These are phyloP conservation scores for Leptosphaerulina australis DNA, from an alignment of 2,329 filamentous ascomycete species.

Conservation along the genomic window DNA sequence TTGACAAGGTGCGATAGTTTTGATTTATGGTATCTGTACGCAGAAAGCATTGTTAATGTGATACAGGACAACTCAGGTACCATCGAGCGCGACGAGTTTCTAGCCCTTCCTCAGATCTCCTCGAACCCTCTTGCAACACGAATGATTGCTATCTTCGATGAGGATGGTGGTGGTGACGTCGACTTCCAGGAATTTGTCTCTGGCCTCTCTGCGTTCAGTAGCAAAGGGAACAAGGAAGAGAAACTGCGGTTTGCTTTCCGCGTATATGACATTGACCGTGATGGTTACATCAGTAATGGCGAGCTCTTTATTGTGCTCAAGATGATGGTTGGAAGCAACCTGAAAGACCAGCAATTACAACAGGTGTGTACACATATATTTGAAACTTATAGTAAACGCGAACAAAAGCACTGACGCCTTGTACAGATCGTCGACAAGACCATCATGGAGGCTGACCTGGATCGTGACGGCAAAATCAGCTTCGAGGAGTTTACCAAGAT, in stretches of 20 bases:
- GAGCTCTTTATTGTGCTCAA: conserved; percentile 99
- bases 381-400: not conserved
- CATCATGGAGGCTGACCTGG: conserved; percentile 98
- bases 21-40: not conserved
- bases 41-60: not conserved
- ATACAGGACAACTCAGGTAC: conserved; percentile 92
- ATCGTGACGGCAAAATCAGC: conserved; percentile 96
- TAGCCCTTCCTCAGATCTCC: conserved; percentile 94
- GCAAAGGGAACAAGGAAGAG: conserved; percentile 98
- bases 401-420: conserved; percentile 18
- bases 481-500: conserved; percentile 99
- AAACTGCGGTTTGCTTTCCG: conserved; percentile 98
- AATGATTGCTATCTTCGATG: conserved; percentile 99
- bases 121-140: conserved; percentile 96
- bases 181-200: conserved; percentile 99
- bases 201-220: conserved; percentile 91
- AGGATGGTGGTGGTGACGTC: conserved; percentile 95
- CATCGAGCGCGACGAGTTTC: conserved; percentile 97
- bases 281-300: conserved; percentile 98
- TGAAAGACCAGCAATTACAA: conserved; percentile 98
- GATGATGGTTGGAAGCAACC: conserved; percentile 99
- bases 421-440: conserved; percentile 96
- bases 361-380: conserved; percentile 57
- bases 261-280: conserved; percentile 98
- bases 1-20: conserved; percentile 79